These are phyloP conservation scores for Canna indica DNA, from an alignment of 176 grass and related monocot genomes.

Conservation along the genomic window DNA sequence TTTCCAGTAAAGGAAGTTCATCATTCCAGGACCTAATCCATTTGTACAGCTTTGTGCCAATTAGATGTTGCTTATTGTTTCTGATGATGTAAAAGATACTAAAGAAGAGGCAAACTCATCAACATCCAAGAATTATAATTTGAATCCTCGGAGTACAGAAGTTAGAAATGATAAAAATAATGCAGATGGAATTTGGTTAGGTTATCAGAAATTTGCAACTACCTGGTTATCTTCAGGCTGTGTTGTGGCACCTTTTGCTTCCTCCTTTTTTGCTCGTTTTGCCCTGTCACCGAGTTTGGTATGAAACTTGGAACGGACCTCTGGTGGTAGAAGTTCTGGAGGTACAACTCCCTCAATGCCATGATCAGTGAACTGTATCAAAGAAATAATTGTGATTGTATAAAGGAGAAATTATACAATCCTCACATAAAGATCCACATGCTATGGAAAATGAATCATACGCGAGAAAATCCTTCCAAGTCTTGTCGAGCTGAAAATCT, in stretches of 20 bases:
- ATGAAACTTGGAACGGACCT: constrained; percentile 59
- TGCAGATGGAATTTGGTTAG: neutral
- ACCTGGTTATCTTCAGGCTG: constrained; percentile 73
- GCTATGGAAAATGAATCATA: constrained; percentile 23
- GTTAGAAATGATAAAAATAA: no score
- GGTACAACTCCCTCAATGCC: constrained; percentile 92
- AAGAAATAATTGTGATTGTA: neutral
- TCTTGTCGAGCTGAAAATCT: constrained; percentile 81
- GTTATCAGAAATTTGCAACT: neutral
- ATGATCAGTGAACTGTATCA: constrained; percentile 48
- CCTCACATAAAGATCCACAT: neutral
- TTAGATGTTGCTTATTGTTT: no score
- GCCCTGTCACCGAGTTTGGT: constrained; percentile 55
- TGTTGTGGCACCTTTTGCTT: constrained; percentile 38
- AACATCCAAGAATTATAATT: neutral
- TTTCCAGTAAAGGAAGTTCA: neutral
- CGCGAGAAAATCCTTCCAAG: constrained; percentile 75
- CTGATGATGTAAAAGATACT: no score
- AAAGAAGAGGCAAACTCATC: no score
- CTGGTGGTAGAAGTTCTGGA: constrained; percentile 59
- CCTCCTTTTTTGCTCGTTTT: constrained; percentile 70
- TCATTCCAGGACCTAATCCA: neutral
- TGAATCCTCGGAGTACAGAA: no score
- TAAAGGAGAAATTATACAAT: constrained; percentile 8
- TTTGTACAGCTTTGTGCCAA: neutral